Percentiles rank a stretch among this genome's conserved stretches.
Evolutionary conservation across 768 basidiomycete genomes (phyloP).

Genomic region (Neoboletus brunneissimus): DNA sequence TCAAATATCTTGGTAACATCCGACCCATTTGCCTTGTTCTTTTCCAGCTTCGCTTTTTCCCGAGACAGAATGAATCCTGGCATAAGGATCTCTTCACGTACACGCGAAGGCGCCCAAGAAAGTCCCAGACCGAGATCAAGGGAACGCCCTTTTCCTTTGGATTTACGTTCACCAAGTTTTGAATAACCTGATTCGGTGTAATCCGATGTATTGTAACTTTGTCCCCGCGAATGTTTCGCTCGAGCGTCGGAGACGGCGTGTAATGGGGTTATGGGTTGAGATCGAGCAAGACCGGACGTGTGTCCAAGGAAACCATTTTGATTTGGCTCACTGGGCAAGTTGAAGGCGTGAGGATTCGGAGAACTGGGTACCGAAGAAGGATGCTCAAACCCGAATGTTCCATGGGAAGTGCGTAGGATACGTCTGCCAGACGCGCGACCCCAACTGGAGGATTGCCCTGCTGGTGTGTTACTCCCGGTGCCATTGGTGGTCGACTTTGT

Average conservation of each 20-base stretch:
- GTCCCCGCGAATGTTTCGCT: conserved; percentile 24
- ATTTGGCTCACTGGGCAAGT: conserved; percentile 16
- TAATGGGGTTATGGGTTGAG: conserved; percentile 17
- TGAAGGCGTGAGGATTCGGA: conserved; percentile 22
- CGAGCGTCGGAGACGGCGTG: conserved; percentile 35
- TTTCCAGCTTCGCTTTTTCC: conserved; percentile 27
- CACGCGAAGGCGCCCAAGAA: conserved; percentile 67
- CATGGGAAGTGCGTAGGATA: conserved; percentile 45
- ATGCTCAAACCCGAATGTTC: conserved; percentile 66
- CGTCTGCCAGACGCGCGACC: conserved; percentile 51
- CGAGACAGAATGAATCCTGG: conserved; percentile 35
- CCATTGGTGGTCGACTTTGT: conserved; percentile 39
- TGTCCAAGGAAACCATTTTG: conserved; percentile 5
- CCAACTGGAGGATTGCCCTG: conserved; percentile 52
- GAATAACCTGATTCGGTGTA: conserved; percentile 15
- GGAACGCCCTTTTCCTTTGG: conserved; percentile 60
- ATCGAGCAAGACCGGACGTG: conserved; percentile 6
- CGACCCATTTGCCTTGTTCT: conserved; percentile 16
- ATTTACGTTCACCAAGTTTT: conserved; percentile 17
- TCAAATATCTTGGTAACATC: conserved; percentile 40
- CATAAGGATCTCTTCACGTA: conserved; percentile 65
- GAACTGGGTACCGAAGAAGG: conserved; percentile 52
- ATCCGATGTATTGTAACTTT: conserved; percentile 27
- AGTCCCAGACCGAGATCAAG: conserved; percentile 68
- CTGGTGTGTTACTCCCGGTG: conserved; percentile 20